A percentile compares a stretch with the other conserved stretches of the same genome.
phyloP scores from a whole-genome alignment of 1,139 yeast species.

The Barnettozyma hawaiiensis region DNA sequence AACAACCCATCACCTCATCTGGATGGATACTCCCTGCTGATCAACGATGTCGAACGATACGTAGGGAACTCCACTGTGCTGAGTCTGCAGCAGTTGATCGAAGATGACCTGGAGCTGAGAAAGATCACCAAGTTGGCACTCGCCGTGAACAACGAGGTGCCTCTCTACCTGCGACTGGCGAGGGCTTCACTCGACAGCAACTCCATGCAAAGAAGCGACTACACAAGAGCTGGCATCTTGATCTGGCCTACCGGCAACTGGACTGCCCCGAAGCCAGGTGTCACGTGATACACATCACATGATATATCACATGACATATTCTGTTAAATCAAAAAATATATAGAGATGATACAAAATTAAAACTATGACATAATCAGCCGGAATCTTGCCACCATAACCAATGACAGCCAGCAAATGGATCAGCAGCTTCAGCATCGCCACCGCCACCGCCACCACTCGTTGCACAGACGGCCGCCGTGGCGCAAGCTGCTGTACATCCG shows the following conservation, averaged over 20 bases:
- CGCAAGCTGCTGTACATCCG: slow-evolving; percentile 79
- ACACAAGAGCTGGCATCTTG: slow-evolving; percentile 50
- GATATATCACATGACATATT: too few relatives aligned
- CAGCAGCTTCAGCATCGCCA: not conserved
- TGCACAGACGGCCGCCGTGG: slow-evolving; percentile 76
- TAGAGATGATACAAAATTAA: too few relatives aligned
- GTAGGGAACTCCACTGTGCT: slow-evolving; percentile 46
- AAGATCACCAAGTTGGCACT: slow-evolving; percentile 24
- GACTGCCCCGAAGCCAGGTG: slow-evolving; percentile 40
- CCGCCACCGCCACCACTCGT: slow-evolving; percentile 31
- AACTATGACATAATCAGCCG: too few relatives aligned
- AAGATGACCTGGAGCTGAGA: slow-evolving; percentile 30
- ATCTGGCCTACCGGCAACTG: slow-evolving; percentile 55
- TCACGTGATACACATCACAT: slow-evolving; percentile 28
- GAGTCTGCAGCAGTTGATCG: slow-evolving; percentile 36
- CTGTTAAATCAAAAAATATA: too few relatives aligned
- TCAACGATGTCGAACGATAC: slow-evolving; percentile 73
- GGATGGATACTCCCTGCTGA: slow-evolving; percentile 53
- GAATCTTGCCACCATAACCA: too few relatives aligned
- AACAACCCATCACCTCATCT: slow-evolving; percentile 9
- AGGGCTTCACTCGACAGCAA: slow-evolving; percentile 35
- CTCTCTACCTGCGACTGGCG: slow-evolving; percentile 51
- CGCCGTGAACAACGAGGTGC: slow-evolving; percentile 32
- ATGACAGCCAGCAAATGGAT: not conserved
- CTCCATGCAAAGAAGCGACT: slow-evolving; percentile 40